phyloP scores from a whole-genome alignment of 169 alveolate genomes.

The Cryptosporidium xiaoi region DNA sequence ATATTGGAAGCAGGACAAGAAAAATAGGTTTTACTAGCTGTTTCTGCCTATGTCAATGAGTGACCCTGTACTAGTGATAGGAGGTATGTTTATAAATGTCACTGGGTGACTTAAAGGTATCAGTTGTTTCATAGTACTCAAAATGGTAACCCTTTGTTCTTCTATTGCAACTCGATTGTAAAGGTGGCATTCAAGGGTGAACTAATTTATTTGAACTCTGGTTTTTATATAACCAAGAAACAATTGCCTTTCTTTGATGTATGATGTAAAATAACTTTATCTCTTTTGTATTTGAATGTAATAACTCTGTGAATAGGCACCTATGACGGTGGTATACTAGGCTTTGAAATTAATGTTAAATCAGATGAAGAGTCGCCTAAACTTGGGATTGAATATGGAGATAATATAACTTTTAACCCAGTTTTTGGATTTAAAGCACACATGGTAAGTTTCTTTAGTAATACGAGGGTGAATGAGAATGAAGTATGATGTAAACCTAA shows the following conservation, averaged over 20 bases:
- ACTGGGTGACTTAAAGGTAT: too few species aligned
- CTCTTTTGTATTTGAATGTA: not conserved
- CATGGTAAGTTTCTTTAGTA: conserved; percentile 25
- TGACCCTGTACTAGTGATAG: conserved; percentile 14
- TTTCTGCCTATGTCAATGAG: too few species aligned
- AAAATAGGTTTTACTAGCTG: too few species aligned
- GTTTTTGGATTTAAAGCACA: conserved; percentile 61
- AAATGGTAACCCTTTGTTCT: too few species aligned
- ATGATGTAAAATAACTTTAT: not conserved
- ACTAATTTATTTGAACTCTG: too few species aligned
- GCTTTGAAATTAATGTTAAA: not conserved
- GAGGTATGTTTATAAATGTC: conserved; percentile 27
- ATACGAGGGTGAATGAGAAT: too few species aligned
- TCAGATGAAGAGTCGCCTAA: not conserved
- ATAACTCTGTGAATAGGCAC: conserved; percentile 8
- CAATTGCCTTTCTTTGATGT: not conserved
- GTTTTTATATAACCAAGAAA: too few species aligned
- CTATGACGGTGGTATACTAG: conserved; percentile 55
- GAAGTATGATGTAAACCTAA: too few species aligned
- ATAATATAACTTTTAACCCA: not conserved
- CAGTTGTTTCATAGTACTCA: too few species aligned
- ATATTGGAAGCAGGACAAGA: too few species aligned
- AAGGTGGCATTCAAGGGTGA: too few species aligned
- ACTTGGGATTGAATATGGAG: not conserved
- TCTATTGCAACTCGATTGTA: too few species aligned